Evolutionary conservation across 495 filamentous ascomycete species (phyloP).

Genomic region (Trichoderma reesei): DNA sequence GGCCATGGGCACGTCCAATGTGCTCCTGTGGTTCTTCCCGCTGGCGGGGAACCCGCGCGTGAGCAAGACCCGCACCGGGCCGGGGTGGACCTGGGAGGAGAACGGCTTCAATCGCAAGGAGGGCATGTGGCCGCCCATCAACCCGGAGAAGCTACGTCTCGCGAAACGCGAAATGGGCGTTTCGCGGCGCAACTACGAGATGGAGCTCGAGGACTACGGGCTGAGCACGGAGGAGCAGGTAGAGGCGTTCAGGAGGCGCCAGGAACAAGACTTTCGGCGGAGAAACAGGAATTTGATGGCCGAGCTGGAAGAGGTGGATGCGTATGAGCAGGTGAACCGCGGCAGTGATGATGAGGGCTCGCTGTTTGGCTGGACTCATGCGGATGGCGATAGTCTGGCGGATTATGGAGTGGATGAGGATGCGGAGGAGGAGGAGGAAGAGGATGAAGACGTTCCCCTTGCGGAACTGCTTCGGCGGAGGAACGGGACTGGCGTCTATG

Average conservation of each 20-base stretch:
- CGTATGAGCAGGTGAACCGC: constrained; percentile 20
- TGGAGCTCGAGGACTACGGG: constrained; percentile 11
- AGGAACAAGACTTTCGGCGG: constrained; percentile 20
- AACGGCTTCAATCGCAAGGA: constrained; percentile 77
- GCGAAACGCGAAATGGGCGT: constrained; percentile 25
- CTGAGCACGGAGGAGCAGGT: constrained; percentile 35
- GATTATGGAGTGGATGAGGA: constrained; percentile 92
- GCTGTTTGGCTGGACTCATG: constrained; percentile 58
- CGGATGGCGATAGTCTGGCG: constrained; percentile 71
- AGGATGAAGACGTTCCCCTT: constrained; percentile 70
- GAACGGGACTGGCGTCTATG: background rate
- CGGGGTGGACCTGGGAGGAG: constrained; percentile 61
- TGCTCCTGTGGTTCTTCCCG: constrained; percentile 39
- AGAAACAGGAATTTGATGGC: constrained; percentile 23
- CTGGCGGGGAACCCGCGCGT: constrained; percentile 31
- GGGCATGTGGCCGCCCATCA: constrained; percentile 71
- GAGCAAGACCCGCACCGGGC: constrained; percentile 16
- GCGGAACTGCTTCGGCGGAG: constrained; percentile 51
- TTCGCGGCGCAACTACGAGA: constrained; percentile 13
- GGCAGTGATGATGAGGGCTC: constrained; percentile 21
- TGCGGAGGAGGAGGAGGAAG: constrained; percentile 11
- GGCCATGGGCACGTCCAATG: constrained; percentile 56
- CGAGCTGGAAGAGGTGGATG: constrained; percentile 34
- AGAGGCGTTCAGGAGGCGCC: constrained; percentile 28
- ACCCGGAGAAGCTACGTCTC: constrained; percentile 70